Conservation (phyloP, 768 basidiomycete species). For the Suillus hirtellus region DNA sequence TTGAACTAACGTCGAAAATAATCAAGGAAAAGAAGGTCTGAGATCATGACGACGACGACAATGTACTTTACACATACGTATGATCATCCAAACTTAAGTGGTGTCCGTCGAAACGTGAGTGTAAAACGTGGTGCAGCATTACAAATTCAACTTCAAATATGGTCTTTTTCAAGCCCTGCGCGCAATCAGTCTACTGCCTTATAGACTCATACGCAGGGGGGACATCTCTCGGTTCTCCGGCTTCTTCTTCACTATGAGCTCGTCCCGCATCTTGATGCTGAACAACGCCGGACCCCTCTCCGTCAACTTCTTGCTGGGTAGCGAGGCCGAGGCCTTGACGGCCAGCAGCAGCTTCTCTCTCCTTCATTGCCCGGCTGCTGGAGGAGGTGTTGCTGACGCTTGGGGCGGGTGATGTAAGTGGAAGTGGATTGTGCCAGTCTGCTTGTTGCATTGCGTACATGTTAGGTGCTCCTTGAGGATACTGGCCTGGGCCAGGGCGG, state of each 20-base stretch:
- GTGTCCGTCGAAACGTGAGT: too few relatives aligned
- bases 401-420: constrained; percentile 21
- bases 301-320: not conserved
- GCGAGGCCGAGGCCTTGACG: not conserved
- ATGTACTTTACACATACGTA: too few relatives aligned
- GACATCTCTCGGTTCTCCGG: not conserved
- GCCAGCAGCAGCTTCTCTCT: not conserved
- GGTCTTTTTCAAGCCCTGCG: not conserved
- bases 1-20: too few relatives aligned
- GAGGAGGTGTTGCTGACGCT: not conserved
- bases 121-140: too few relatives aligned
- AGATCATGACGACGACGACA: too few relatives aligned
- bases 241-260: not conserved
- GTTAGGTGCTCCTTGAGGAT: not conserved
- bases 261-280: not conserved
- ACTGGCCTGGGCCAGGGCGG: not conserved
- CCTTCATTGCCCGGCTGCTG: not conserved
- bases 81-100: too few relatives aligned
- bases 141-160: too few relatives aligned
- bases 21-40: too few relatives aligned
- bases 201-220: not conserved
- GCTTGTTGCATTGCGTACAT: constrained; percentile 17
- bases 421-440: constrained; percentile 24
- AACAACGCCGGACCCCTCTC: not conserved
- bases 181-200: not conserved